These are phyloP conservation scores for Diaporthe sp. DNA, from an alignment of 2,329 filamentous ascomycete species.

Conservation along the genomic window DNA sequence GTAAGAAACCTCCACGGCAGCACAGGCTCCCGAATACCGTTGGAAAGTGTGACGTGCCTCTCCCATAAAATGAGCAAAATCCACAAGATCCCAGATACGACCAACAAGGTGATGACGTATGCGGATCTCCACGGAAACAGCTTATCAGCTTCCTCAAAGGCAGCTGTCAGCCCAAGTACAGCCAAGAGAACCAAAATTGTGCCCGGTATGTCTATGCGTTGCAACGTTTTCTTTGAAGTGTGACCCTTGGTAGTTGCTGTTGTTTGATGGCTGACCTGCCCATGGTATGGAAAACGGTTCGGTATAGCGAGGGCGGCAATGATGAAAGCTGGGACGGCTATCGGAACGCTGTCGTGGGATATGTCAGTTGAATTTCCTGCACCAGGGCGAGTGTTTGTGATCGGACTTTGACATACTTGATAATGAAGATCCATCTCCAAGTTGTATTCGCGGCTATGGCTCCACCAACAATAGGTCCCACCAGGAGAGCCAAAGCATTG, in stretches of 20 bases:
- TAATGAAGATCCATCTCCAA: conserved; percentile 47
- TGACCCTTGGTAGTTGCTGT: too few relatives aligned
- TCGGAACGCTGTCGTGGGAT: not conserved
- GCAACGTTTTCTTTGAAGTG: not conserved
- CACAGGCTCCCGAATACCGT: not conserved
- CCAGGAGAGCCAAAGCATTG: conserved; percentile 53
- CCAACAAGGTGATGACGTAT: not conserved
- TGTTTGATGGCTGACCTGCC: not conserved
- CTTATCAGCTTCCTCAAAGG: conserved; percentile 2
- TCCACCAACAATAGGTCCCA: conserved; percentile 40
- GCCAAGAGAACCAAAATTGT: not conserved
- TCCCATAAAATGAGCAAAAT: not conserved
- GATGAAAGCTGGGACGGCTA: not conserved
- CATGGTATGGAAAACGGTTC: not conserved
- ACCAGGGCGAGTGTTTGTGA: too few relatives aligned
- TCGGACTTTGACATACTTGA: conserved; percentile 37
- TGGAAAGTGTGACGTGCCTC: not conserved
- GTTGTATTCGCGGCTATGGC: conserved; percentile 23
- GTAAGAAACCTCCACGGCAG: not conserved
- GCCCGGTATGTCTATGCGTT: not conserved
- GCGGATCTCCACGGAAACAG: not conserved
- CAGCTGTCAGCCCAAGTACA: not conserved
- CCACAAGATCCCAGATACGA: not conserved
- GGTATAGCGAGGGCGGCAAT: not conserved
- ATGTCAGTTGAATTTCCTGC: not conserved